These are phyloP conservation scores for Arabidopsis thaliana DNA, from an alignment of 345 rosid genomes.

Conservation along the genomic window TAIR10.1 NC_003074.8:19488501-19489000, in stretches of 20 bases:
- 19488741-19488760: constrained; percentile 31
- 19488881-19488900: constrained; percentile 24
- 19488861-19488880: constrained; percentile 36
- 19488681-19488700: background rate
- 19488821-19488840: constrained; percentile 27
- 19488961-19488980: constrained; percentile 48
- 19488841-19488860: constrained; percentile 26
- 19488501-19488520: no score
- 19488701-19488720: background rate
- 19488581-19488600: background rate
- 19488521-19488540: no score
- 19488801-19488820: constrained; percentile 21
- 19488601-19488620: background rate
- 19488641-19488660: background rate
- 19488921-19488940: constrained; percentile 20
- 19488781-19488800: constrained; percentile 34
- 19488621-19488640: constrained; percentile 3
- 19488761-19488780: constrained; percentile 40
- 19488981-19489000: constrained; percentile 84
- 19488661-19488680: background rate
- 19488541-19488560: no score
- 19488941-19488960: constrained; percentile 22
- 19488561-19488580: no score
- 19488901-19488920: constrained; percentile 24
- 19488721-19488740: constrained; percentile 12